Base-by-base conservation (phyloP, 2,329 filamentous ascomycete genomes). In the Metarhizium rileyi region DNA sequence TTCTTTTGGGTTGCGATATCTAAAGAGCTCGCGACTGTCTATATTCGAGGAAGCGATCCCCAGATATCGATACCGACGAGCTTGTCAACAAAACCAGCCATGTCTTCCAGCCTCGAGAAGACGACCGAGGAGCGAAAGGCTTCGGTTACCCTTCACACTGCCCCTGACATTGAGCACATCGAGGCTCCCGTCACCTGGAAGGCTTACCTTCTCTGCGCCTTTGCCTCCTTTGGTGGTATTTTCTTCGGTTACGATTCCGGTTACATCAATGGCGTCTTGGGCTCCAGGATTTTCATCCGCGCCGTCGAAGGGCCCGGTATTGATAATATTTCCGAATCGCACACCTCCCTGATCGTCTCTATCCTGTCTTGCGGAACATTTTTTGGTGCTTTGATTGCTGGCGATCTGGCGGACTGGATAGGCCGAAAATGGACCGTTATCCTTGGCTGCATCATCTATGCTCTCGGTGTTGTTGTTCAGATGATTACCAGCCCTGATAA, bases 241-340 rank as follows among this genome's bases (percentile, higher is more conserved):
- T 84, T 88, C 71, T 86, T 88, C 68, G 86, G 86, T 46, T 90
- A 86, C 67, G 86, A 89, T 61, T 86, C 84, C 40, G 86, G 85
- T 57, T 86, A 86, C 69, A 86, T 87, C 71, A 81, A 80, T 63
- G 81, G 81, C 63, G 79, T 84, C 52, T 69, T 77, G 38, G 77
- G 72, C 57, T 70, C 73, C 56, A 38, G 61, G 12, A 66, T 68
- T 64, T 82, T 84, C 69, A 73, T 75, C 62, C 41, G 66, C 10
- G 65, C 70, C 53, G 75, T 81, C 61, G 70, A 76, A 57, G 70
- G 73, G 52, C 53, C 61, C 26, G 64, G 56, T 44, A 60, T 57
- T 27, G 57, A 52, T 0, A 52, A 52, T 7, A 60, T 81, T 28
- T 57, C 54, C 35, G 65, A 72, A 40, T 64, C 65, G 55, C 60